Percentiles rank a stretch among this genome's conserved stretches.
Conservation (phyloP, 1,284 basidiomycete species). For the Cystobasidium slooffiae region DNA sequence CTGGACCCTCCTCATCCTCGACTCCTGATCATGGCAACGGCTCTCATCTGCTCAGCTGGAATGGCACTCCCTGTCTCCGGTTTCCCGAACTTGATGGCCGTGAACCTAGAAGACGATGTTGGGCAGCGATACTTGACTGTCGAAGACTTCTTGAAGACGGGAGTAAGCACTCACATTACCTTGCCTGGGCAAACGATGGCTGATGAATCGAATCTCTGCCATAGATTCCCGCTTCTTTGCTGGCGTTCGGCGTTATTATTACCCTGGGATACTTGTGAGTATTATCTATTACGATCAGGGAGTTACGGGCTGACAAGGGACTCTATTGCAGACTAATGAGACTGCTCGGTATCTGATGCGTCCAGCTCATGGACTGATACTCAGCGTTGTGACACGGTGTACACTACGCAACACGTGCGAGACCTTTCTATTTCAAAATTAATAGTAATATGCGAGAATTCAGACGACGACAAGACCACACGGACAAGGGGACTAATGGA, state of each 20-base stretch:
- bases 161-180: slow-evolving; percentile 24
- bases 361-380: too few species aligned
- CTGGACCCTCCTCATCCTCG: slow-evolving; percentile 72
- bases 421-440: too few species aligned
- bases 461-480: too few species aligned
- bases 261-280: slow-evolving; percentile 70
- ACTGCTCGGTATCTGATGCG: slow-evolving; percentile 12
- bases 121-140: slow-evolving; percentile 67
- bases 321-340: slow-evolving; percentile 26
- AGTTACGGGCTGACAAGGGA: not conserved
- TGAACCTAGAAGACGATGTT: slow-evolving; percentile 92
- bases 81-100: slow-evolving; percentile 68
- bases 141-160: slow-evolving; percentile 46
- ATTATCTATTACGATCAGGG: not conserved
- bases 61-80: slow-evolving; percentile 99
- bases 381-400: too few species aligned
- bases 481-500: too few species aligned
- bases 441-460: too few species aligned
- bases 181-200: slow-evolving; percentile 75
- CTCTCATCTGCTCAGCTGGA: slow-evolving; percentile 87
- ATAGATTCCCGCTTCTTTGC: slow-evolving; percentile 85
- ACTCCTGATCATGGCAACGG: slow-evolving; percentile 84
- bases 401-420: too few species aligned
- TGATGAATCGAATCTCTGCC: slow-evolving; percentile 74
- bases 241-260: slow-evolving; percentile 78